These are phyloP conservation scores for Daldinia sp. DNA, from an alignment of 2,329 filamentous ascomycete genomes.

Conservation along the genomic window DNA sequence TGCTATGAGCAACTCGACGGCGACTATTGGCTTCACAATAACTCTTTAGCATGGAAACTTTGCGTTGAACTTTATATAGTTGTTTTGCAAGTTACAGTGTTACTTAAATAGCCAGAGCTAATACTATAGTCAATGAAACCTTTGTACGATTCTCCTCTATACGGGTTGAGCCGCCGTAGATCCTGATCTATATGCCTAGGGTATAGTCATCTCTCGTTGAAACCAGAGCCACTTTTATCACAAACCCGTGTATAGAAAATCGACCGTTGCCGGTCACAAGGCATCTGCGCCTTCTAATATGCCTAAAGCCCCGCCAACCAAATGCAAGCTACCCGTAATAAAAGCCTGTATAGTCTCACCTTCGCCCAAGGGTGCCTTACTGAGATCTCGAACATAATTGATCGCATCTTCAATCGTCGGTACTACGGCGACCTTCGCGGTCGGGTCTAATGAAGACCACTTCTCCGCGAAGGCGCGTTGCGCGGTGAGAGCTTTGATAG, in stretches of 20 bases:
- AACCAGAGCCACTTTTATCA: slow-evolving; percentile 4
- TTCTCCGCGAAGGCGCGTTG: slow-evolving; percentile 66
- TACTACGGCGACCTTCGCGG: slow-evolving; percentile 60
- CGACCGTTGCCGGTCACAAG: slow-evolving; percentile 48
- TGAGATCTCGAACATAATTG: slow-evolving; percentile 57
- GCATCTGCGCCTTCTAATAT: slow-evolving; percentile 62
- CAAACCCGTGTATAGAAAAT: background rate
- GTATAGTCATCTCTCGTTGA: slow-evolving; percentile 29
- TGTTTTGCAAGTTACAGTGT: background rate
- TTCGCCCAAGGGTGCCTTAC: slow-evolving; percentile 45
- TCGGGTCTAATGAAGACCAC: slow-evolving; percentile 63
- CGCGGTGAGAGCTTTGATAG: slow-evolving; percentile 64
- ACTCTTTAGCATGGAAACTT: too few relatives aligned
- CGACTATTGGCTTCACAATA: too few relatives aligned
- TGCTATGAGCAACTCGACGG: too few relatives aligned
- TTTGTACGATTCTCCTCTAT: slow-evolving; percentile 12
- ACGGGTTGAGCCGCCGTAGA: slow-evolving; percentile 40
- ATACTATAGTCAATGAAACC: background rate
- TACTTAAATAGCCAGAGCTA: background rate
- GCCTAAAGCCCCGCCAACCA: slow-evolving; percentile 68
- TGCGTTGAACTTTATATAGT: background rate
- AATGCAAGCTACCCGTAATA: slow-evolving; percentile 72
- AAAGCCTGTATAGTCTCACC: slow-evolving; percentile 60
- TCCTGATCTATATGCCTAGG: slow-evolving; percentile 23
- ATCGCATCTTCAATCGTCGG: slow-evolving; percentile 69